phyloP scores from a whole-genome alignment of 139 green algal genomes.

The Yamagishiella unicocca region DNA sequence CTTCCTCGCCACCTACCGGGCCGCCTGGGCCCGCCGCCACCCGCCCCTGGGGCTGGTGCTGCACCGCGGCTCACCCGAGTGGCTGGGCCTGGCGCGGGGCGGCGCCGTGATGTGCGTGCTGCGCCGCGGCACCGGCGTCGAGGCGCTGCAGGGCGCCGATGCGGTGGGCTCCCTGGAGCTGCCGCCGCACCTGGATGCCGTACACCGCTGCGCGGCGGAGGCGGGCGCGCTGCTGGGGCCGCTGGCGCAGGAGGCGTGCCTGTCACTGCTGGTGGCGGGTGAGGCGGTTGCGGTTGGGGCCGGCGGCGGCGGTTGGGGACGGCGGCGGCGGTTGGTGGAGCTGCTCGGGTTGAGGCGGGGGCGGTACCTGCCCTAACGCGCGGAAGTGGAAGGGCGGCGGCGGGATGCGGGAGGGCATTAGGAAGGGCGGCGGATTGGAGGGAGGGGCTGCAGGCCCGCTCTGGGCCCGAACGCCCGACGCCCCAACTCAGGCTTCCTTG shows the following conservation, averaged over 20 bases:
- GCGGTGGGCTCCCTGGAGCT: conserved; percentile 3
- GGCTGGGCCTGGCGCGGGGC: conserved; percentile 51
- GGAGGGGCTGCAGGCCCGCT: too few species aligned
- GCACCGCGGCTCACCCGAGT: conserved; percentile 23
- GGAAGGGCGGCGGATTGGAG: too few species aligned
- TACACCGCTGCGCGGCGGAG: conserved; percentile 38
- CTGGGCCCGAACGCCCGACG: too few species aligned
- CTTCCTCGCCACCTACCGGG: conserved; percentile 55
- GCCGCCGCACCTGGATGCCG: background rate
- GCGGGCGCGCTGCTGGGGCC: conserved; percentile 49
- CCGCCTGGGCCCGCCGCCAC: conserved; percentile 51
- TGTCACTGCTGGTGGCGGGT: conserved; percentile 57
- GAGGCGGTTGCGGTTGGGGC: too few species aligned
- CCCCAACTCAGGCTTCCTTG: too few species aligned
- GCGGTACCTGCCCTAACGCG: too few species aligned
- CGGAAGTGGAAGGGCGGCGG: too few species aligned
- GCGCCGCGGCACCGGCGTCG: conserved; percentile 33
- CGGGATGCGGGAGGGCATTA: too few species aligned
- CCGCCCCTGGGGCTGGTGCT: conserved; percentile 45
- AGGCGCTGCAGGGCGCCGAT: conserved; percentile 47
- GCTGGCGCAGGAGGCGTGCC: conserved; percentile 51
- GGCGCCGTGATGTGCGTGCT: conserved; percentile 55
- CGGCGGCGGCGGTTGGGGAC: too few species aligned
- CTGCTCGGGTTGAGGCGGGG: too few species aligned
- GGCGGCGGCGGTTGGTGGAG: too few species aligned